A percentile compares a stretch with the other conserved stretches of the same genome.
Evolutionary conservation across 2,329 filamentous ascomycete species (phyloP).

Genomic region (Fusarium oxysporum): DNA sequence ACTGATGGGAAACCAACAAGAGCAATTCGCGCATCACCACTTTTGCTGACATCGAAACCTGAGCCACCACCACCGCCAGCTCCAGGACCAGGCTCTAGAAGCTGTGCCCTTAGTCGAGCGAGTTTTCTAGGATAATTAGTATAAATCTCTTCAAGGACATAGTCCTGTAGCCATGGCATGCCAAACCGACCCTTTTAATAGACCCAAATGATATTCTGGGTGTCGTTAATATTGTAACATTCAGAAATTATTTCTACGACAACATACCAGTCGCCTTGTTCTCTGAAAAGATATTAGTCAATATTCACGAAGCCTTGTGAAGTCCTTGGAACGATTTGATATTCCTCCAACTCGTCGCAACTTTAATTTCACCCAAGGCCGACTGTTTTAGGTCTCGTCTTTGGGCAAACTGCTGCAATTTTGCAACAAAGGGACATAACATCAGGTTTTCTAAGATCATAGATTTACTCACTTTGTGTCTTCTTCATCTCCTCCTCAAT

Average conservation of each 20-base stretch:
- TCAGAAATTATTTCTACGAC: background rate
- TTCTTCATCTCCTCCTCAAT: constrained; percentile 99
- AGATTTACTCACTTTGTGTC: constrained; percentile 84
- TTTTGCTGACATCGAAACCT: constrained; percentile 95
- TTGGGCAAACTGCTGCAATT: background rate
- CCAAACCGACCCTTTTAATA: constrained; percentile 86
- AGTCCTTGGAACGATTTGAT: background rate
- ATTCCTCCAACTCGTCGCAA: background rate
- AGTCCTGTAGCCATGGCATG: background rate
- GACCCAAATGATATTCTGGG: constrained; percentile 95
- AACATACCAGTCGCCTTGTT: constrained; percentile 96
- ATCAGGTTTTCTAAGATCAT: background rate
- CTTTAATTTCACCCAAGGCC: background rate
- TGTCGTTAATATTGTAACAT: constrained; percentile 29
- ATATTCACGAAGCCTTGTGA: background rate
- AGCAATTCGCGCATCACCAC: constrained; percentile 94
- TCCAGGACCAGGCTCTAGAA: constrained; percentile 88
- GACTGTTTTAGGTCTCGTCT: background rate
- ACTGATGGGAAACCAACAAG: constrained; percentile 99
- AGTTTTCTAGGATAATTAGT: constrained; percentile 76
- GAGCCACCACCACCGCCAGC: constrained; percentile 81
- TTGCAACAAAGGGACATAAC: background rate
- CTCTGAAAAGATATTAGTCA: constrained; percentile 66
- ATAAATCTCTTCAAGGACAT: no score
- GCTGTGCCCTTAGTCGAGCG: constrained; percentile 90